Base-by-base conservation (phyloP, 495 filamentous ascomycete genomes). In the Mycothermus thermophilus region DNA sequence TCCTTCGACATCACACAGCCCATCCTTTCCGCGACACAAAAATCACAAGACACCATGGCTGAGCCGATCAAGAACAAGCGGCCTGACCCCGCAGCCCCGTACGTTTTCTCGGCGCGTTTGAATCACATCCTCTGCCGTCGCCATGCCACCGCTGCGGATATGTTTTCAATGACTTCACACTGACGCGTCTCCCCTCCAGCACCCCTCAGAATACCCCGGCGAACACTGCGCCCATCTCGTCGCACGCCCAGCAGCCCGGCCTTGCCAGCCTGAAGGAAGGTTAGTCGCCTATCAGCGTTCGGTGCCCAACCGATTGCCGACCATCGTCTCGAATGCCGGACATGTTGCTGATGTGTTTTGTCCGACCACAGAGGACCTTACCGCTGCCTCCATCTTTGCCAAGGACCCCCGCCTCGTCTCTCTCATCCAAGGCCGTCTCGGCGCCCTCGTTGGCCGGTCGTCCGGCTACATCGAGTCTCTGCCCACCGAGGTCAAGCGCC, bases 401-500 rank as follows among this genome's bases (percentile, higher is more conserved):
- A 76, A 83, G 50, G 92, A 99, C 59, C 92, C 92, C 21, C 77
- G 76, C 44, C 71, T 99, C 40, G 80, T 95, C 24, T 81, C 81
- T 21, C 90, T 96, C 80, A 95, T 99, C 51, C 83, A 99, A 63
- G 86, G 85, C 34, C 90, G 90, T 59, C 79, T 99, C 46, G 83
- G 85, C 41, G 76, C 77, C 22, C 80, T 99, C 34, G 84, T 99
- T 43, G 92, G 92, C 42, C 77, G 81, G 35, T 93, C 92, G 30
- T 96, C 90, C 14, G 92, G 92, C 44, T 99, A 99, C 62, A 84
- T 99, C 47, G 92, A 99, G 64, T 90, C 83, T 14, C 77, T 99
- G 12, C 90, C 92, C 18, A 62, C 72, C 27, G 67, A 74, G 15
- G 92, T 99, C 48, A 85, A 87, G 54, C 81, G 83, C 44, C 86